Evolutionary conservation across 2,329 filamentous ascomycete species (phyloP), one percentile per base, ranked within the genome.

Genomic region (Apiospora aurea): DNA sequence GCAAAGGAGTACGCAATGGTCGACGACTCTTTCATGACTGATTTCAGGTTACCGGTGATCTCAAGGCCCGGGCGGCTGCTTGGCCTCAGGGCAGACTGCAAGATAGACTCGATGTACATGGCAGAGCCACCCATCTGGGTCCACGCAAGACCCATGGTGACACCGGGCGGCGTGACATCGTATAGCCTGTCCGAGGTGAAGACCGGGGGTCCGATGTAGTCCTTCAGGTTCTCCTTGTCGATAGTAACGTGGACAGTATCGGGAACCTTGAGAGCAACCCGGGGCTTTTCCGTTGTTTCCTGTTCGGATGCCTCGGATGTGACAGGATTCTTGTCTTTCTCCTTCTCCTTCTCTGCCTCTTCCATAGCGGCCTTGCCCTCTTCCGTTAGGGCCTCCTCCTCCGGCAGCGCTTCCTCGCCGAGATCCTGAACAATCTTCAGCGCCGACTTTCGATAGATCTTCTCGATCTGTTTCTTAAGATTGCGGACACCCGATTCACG

Each of bases 381-480:
- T 11, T 94, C 91, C 0, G 95, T 97, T 71, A 97, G 83, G 6
- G 94, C 95, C 74, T 94, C 90, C 29, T 93, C 91, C 80, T 98
- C 95, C 3, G 93, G 89, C 1, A 97, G 83, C 0, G 88, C 93
- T 7, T 94, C 92, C 79, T 98, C 95, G 69, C 96, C 96, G 18
- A 98, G 88, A 74, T 98, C 95, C 80, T 96, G 93, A 16, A 99
- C 96, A 76, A 99, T 99, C 84, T 98, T 98, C 74, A 99, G 87
- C 0, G 96, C 97, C 18, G 96, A 95, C 83, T 99, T 99, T 72
- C 96, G 92, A 84, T 98, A 99, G 3, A 99, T 94, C 86, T 99
- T 99, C 82, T 99, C 96, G 74, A 99, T 99, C 82, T 98, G 96
- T 86, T 99, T 98, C 89, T 99, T 99, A 73, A 99, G 85, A 80